A percentile compares a stretch with the other conserved stretches of the same genome.
phyloP scores from a whole-genome alignment of 352 stramenopile species.

The Phytophthora citrophthora region DNA sequence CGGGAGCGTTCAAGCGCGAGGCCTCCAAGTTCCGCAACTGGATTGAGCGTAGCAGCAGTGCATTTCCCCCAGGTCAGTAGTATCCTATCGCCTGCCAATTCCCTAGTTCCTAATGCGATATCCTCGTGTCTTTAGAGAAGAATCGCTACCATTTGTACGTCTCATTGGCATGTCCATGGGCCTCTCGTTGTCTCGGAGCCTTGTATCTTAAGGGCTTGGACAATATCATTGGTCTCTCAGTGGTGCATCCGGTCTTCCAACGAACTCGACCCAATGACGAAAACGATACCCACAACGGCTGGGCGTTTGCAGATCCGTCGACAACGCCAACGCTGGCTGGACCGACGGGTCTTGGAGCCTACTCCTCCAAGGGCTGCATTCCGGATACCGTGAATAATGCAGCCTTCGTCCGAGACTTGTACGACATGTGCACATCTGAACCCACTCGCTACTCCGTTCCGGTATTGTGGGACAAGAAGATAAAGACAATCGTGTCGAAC shows the following conservation, averaged over 20 bases:
- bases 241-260: slow-evolving; percentile 79
- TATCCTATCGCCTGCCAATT: too few species aligned
- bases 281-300: slow-evolving; percentile 83
- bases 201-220: slow-evolving; percentile 92
- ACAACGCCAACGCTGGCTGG: slow-evolving; percentile 42
- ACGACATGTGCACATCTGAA: slow-evolving; percentile 69
- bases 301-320: slow-evolving; percentile 77
- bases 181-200: slow-evolving; percentile 60
- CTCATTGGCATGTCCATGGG: slow-evolving; percentile 90
- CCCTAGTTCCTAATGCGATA: too few species aligned
- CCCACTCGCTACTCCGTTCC: slow-evolving; percentile 93
- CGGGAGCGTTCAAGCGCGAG: slow-evolving; percentile 39
- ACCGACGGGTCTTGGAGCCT: slow-evolving; percentile 39
- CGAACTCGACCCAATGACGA: slow-evolving; percentile 66
- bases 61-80: slow-evolving; percentile 37
- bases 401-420: slow-evolving; percentile 87
- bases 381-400: slow-evolving; percentile 71
- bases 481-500: slow-evolving; percentile 95
- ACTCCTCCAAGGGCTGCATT: slow-evolving; percentile 42
- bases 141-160: slow-evolving; percentile 91
- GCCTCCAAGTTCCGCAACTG: slow-evolving; percentile 41
- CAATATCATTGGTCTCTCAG: slow-evolving; percentile 85
- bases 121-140: slow-evolving; percentile 25
- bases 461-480: slow-evolving; percentile 95
- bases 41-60: slow-evolving; percentile 30